Conservation (phyloP, 2,329 filamentous ascomycete genomes). For the Furcasterigmium sp. region DNA sequence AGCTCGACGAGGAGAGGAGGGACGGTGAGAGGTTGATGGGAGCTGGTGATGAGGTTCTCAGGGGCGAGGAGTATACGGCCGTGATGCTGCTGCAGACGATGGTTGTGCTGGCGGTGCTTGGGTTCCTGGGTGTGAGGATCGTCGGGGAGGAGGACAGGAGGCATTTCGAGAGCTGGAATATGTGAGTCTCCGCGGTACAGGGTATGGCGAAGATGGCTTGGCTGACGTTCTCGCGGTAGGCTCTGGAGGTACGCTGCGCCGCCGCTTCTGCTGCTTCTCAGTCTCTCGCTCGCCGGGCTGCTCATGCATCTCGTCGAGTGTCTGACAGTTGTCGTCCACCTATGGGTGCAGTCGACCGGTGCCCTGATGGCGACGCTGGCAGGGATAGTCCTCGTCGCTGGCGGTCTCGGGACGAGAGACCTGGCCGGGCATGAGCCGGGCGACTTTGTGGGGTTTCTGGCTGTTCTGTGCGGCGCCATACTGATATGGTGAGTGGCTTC, state of each 20-base stretch:
- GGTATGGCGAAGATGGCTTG: too few species aligned
- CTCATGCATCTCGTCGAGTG: background rate
- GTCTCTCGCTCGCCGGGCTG: background rate
- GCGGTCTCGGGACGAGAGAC: background rate
- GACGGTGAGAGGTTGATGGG: background rate
- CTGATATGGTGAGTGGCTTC: too few species aligned
- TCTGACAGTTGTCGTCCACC: background rate
- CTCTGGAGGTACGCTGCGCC: background rate
- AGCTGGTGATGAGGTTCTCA: background rate
- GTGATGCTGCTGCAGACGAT: background rate
- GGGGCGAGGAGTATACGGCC: background rate
- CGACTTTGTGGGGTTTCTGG: background rate
- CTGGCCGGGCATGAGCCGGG: background rate
- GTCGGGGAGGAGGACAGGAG: background rate
- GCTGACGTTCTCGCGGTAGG: background rate
- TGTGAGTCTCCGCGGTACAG: background rate
- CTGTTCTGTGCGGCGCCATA: background rate
- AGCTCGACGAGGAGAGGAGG: background rate
- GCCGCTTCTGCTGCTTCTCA: background rate
- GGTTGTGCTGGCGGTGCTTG: background rate
- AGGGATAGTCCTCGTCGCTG: background rate
- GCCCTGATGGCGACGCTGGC: background rate
- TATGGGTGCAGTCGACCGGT: background rate
- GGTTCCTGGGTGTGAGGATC: background rate
- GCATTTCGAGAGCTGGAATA: conserved; percentile 1